Evolutionary conservation across 768 basidiomycete species (phyloP), one percentile per base, ranked within the genome.

Genomic region (Serpula lacrymans): DNA sequence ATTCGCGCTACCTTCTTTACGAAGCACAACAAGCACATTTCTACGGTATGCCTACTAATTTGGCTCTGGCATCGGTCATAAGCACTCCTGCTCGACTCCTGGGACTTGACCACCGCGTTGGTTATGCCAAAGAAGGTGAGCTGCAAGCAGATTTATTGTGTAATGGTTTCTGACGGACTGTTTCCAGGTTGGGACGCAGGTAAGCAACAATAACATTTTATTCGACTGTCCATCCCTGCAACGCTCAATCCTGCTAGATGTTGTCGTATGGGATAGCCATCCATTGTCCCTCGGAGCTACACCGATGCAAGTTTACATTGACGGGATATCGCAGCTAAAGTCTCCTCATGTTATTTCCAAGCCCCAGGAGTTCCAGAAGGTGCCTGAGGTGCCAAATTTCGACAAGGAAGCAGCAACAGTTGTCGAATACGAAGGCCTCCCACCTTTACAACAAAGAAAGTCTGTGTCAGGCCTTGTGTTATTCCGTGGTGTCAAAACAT

Each of bases 271-370:
- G 82, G 83, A 85, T 50, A 78, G 75, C 26, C 87, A 89, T 59
- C 89, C 89, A 1, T 70, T 93, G 12, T 67, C 78, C 1, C 67
- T 92, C 9, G 86, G 86, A 16, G 86, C 88, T 16, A 81, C 87
- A 1, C 88, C 88, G 4, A 70, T 72, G 36, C 88, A 91, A 65
- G 86, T 88, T 7, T 89, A 74, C 63, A 88, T 92, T 45, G 90
- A 94, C 52, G 91, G 90, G 3, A 83, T 92, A 35, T 55, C 84
- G 1, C 90, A 94, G 51, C 51, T 84, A 2, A 52, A 65, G 32
- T 53, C 61, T 3, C 71, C 81, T 3, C 56, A 69, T 48, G 57
- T 74, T 13, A 56, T 71, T 27, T 34, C 62, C 36, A 92, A 94
- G 54, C 77, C 84, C 0, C 34, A 46, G 1, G 41, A 58, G 6